Conservation (phyloP, 2,329 filamentous ascomycete species). For the Arachnomyces sp. region DNA sequence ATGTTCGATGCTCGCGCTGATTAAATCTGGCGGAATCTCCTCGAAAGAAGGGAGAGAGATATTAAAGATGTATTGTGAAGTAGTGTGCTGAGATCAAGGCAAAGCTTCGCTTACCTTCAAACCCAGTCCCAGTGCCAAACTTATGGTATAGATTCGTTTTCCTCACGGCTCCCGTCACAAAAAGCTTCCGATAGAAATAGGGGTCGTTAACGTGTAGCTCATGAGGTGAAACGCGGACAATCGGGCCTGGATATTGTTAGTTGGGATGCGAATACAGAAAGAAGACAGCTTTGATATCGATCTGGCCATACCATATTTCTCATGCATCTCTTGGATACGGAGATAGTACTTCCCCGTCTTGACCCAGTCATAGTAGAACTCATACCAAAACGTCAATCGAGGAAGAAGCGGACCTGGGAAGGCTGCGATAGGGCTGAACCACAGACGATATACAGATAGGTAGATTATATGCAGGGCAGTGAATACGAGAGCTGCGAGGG, state of each 20-base stretch:
- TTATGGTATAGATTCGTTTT: slow-evolving; percentile 3
- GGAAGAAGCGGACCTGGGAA: slow-evolving; percentile 28
- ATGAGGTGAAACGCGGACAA: slow-evolving; percentile 26
- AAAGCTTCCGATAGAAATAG: neutral
- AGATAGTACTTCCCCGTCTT: slow-evolving; percentile 17
- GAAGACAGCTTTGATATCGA: too few species aligned
- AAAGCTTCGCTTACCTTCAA: slow-evolving; percentile 1
- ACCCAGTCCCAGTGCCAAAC: slow-evolving; percentile 2
- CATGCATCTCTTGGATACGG: slow-evolving; percentile 18
- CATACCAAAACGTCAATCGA: slow-evolving; percentile 20
- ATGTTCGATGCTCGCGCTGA: neutral
- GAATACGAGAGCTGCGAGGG: too few species aligned
- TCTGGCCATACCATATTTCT: slow-evolving; percentile 19
- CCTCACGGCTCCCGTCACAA: slow-evolving; percentile 2
- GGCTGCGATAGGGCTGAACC: slow-evolving; percentile 22
- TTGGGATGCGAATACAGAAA: too few species aligned
- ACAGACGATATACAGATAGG: slow-evolving; percentile 19
- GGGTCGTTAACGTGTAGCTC: slow-evolving; percentile 26
- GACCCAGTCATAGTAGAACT: slow-evolving; percentile 22
- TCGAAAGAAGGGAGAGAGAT: neutral
- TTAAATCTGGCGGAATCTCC: neutral
- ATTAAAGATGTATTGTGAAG: too few species aligned
- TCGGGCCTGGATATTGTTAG: slow-evolving; percentile 24
- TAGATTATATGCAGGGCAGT: slow-evolving; percentile 13
- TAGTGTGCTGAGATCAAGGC: too few species aligned